Evolutionary conservation across 768 basidiomycete species (phyloP).

Genomic region (Naematelia aurantialba): DNA sequence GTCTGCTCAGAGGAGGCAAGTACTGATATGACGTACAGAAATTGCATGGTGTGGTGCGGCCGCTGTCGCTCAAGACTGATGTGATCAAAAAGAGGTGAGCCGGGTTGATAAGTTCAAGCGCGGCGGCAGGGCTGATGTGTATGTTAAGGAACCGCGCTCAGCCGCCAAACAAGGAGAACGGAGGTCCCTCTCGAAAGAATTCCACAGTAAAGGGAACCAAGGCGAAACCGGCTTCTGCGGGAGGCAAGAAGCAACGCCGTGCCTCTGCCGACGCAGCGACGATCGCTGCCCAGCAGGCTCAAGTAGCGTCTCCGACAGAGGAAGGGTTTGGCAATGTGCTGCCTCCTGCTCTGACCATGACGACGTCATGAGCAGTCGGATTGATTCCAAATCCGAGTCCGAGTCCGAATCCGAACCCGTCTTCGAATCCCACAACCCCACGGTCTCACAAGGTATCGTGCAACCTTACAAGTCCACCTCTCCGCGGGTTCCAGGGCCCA

Average conservation of each 20-base stretch:
- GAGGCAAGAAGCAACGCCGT: neutral
- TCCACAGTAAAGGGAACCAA: neutral
- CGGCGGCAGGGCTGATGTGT: neutral
- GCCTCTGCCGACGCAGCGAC: neutral
- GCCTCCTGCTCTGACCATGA: neutral
- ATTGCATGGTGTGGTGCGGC: slow-evolving; percentile 90
- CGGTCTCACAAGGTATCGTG: too few species aligned
- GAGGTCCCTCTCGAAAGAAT: neutral
- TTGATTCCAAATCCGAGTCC: too few species aligned
- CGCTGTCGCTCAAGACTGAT: slow-evolving; percentile 91
- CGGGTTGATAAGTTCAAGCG: neutral
- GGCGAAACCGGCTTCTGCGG: neutral
- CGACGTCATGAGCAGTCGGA: neutral
- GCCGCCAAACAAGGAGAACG: slow-evolving; percentile 16
- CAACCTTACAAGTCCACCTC: too few species aligned
- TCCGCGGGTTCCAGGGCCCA: too few species aligned
- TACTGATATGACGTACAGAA: slow-evolving; percentile 58
- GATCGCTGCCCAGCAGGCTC: neutral
- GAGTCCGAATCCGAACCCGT: too few species aligned
- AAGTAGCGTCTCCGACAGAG: neutral
- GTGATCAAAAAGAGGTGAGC: slow-evolving; percentile 78
- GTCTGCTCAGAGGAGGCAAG: neutral
- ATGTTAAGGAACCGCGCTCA: slow-evolving; percentile 20
- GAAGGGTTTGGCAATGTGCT: neutral
- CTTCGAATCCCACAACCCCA: too few species aligned